These are phyloP conservation scores for Pleochaeta shiraiana DNA, from an alignment of 2,329 filamentous ascomycete species.

Conservation along the genomic window DNA sequence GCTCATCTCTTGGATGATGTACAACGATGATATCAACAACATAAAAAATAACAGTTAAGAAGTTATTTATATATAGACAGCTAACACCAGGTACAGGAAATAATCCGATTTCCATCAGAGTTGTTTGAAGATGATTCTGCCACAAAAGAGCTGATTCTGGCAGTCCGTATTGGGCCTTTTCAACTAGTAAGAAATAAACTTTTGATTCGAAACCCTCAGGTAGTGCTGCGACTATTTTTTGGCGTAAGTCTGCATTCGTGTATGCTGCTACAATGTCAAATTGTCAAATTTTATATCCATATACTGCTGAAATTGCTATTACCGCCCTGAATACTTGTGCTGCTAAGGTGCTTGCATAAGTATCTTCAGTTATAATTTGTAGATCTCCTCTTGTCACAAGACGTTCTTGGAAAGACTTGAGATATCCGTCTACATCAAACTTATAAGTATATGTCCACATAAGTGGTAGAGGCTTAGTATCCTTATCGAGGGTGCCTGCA, in stretches of 20 bases:
- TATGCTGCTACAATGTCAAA: conserved; percentile 1
- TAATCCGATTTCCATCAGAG: background rate
- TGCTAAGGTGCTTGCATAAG: background rate
- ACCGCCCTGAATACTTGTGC: background rate
- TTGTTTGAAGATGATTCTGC: background rate
- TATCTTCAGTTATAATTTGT: conserved; percentile 5
- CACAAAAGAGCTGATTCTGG: background rate
- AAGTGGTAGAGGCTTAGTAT: conserved; percentile 5
- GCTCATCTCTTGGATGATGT: background rate
- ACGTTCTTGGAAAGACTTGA: conserved; percentile 1
- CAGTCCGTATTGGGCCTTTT: conserved; percentile 1
- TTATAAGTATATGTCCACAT: conserved; percentile 12
- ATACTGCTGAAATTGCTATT: background rate
- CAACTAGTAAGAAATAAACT: background rate
- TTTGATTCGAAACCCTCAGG: background rate
- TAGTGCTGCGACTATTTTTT: background rate
- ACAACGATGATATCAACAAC: background rate
- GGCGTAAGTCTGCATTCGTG: background rate
- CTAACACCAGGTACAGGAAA: background rate
- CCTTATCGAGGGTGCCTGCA: background rate
- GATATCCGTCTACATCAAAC: conserved; percentile 9
- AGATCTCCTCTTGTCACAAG: conserved; percentile 12
- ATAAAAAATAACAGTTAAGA: background rate
- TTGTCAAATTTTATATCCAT: background rate
- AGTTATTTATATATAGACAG: background rate